Percentiles rank a stretch among this genome's conserved stretches.
Conservation (phyloP, 331 rosid genomes). For the Telfairia occidentalis region DNA sequence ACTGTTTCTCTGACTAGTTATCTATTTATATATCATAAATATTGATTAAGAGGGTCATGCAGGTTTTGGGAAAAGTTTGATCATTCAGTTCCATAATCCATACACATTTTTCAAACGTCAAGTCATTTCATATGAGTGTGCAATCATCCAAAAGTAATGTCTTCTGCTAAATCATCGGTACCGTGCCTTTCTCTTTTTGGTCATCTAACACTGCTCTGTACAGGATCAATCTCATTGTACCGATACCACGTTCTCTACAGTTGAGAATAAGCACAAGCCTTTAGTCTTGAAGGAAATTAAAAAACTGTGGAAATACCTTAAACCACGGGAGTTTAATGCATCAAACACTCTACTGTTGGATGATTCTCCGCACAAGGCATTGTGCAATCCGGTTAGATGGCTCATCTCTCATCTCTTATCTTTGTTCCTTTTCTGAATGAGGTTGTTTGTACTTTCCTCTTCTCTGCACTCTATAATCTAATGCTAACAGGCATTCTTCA, state of each 20-base stretch:
- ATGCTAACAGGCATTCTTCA: constrained; percentile 14
- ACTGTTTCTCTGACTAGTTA: constrained; percentile 4
- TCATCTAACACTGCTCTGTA: constrained; percentile 15
- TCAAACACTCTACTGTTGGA: constrained; percentile 79
- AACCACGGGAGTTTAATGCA: constrained; percentile 64
- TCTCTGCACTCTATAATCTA: background rate
- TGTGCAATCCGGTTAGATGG: constrained; percentile 69
- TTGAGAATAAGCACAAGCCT: constrained; percentile 58
- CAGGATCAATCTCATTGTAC: constrained; percentile 84
- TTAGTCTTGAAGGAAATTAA: constrained; percentile 66
- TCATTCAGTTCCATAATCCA: background rate
- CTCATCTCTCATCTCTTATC: background rate
- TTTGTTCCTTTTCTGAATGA: background rate
- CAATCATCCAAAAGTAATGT: background rate
- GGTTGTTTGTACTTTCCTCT: background rate
- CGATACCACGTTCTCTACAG: constrained; percentile 35
- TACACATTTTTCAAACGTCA: background rate
- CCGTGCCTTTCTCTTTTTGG: background rate
- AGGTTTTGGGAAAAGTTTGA: constrained; percentile 10
- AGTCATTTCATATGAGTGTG: background rate
- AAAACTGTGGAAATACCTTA: constrained; percentile 63
- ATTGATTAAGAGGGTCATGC: constrained; percentile 9
- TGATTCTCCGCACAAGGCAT: constrained; percentile 88
- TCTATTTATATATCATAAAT: background rate
- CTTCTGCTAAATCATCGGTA: background rate